These are phyloP conservation scores for Penicillium egyptiacum DNA, from an alignment of 495 filamentous ascomycete species.

Conservation along the genomic window DNA sequence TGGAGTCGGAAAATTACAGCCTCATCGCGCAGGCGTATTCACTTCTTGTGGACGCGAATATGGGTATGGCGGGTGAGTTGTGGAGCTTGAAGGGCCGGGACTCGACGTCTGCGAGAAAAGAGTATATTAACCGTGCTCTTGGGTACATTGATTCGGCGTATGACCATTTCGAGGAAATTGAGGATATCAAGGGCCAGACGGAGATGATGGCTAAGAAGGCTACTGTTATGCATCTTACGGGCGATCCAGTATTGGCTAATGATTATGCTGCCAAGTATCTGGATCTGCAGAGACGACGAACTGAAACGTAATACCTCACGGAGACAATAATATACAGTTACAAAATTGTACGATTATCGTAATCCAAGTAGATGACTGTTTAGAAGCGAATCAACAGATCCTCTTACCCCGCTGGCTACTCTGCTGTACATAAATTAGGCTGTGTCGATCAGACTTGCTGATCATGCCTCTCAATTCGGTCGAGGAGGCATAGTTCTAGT, in stretches of 20 bases:
- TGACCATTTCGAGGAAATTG: slow-evolving; percentile 66
- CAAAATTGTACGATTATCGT: neutral
- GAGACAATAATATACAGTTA: neutral
- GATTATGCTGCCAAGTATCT: slow-evolving; percentile 73
- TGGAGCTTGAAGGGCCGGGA: slow-evolving; percentile 24
- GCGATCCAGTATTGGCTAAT: slow-evolving; percentile 69
- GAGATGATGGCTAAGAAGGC: slow-evolving; percentile 88
- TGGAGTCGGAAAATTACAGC: slow-evolving; percentile 69
- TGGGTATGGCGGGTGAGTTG: slow-evolving; percentile 71
- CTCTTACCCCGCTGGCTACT: no score
- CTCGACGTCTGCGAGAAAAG: slow-evolving; percentile 41
- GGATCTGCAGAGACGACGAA: slow-evolving; percentile 48
- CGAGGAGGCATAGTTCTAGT: no score
- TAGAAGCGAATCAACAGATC: no score
- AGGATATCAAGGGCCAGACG: slow-evolving; percentile 72
- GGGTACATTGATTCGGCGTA: slow-evolving; percentile 68
- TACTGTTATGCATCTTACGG: slow-evolving; percentile 71
- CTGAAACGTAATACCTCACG: slow-evolving; percentile 14
- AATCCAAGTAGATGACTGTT: neutral
- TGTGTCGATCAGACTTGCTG: no score
- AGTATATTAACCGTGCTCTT: slow-evolving; percentile 63
- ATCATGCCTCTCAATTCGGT: no score
- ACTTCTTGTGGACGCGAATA: slow-evolving; percentile 76
- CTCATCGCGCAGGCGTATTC: slow-evolving; percentile 69
- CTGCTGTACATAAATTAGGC: no score